phyloP scores from a whole-genome alignment of 805 yeast genomes.

The Saccharomycopsis fermentans region DNA sequence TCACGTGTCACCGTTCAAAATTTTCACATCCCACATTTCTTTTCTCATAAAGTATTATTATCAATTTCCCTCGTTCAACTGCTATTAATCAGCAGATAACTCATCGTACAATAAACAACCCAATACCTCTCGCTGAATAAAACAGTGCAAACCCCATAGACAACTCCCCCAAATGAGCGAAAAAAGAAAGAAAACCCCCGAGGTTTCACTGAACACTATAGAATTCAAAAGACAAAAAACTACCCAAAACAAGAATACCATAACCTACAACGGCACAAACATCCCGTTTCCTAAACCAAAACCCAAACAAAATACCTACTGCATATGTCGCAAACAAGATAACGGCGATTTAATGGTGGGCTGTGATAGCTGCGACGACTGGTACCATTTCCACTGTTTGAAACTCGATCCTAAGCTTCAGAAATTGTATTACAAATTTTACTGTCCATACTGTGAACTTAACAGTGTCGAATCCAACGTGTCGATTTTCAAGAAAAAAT shows the following conservation, averaged over 20 bases:
- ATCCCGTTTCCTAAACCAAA: conserved; percentile 17
- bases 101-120: too few species aligned
- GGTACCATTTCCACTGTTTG: conserved; percentile 85
- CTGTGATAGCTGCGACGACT: conserved; percentile 90
- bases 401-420: conserved; percentile 40
- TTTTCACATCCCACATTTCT: too few species aligned
- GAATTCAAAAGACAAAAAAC: background rate
- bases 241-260: background rate
- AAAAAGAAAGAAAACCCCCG: background rate
- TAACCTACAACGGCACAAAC: conserved; percentile 5
- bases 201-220: background rate
- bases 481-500: conserved; percentile 68
- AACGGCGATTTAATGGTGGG: conserved; percentile 81
- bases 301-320: conserved; percentile 29
- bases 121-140: too few species aligned
- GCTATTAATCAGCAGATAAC: too few species aligned
- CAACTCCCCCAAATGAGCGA: too few species aligned
- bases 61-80: too few species aligned
- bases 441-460: conserved; percentile 61
- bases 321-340: conserved; percentile 73
- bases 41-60: too few species aligned
- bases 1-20: too few species aligned
- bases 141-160: too few species aligned
- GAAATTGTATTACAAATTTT: conserved; percentile 51
- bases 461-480: conserved; percentile 36